A percentile compares a stretch with the other conserved stretches of the same genome.
phyloP scores from a whole-genome alignment of 1,284 basidiomycete species.

The Mycosarcoma mackinlayi region DNA sequence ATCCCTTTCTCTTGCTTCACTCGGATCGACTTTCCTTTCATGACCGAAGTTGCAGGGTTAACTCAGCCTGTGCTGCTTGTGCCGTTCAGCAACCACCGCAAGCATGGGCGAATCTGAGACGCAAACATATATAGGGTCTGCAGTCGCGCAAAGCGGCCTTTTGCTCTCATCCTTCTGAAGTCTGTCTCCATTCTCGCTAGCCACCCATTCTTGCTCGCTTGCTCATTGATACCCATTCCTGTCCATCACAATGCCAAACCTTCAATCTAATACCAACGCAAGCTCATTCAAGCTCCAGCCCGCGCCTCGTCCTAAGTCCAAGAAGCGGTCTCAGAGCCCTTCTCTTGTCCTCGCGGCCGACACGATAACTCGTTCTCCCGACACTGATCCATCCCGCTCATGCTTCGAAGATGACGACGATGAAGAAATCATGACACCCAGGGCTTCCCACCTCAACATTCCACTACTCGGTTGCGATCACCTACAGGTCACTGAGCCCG shows the following conservation, averaged over 20 bases:
- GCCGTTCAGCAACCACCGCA: too few relatives aligned
- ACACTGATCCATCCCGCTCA: background rate
- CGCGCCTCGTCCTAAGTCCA: conserved; percentile 33
- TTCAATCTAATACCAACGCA: conserved; percentile 26
- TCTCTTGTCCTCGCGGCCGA: background rate
- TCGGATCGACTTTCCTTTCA: background rate
- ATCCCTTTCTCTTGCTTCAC: background rate
- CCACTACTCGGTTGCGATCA: background rate
- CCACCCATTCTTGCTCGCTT: background rate
- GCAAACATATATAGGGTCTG: background rate
- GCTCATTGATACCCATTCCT: background rate
- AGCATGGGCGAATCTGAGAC: too few relatives aligned
- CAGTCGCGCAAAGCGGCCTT: too few relatives aligned
- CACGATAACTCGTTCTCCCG: background rate
- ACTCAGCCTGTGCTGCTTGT: too few relatives aligned
- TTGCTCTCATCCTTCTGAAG: background rate
- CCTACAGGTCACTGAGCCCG: too few relatives aligned
- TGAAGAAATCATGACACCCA: conserved; percentile 10
- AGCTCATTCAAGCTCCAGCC: conserved; percentile 37
- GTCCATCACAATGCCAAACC: conserved; percentile 15
- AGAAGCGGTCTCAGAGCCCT: conserved; percentile 25
- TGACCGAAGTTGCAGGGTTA: background rate
- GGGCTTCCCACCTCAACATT: conserved; percentile 7
- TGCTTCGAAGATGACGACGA: conserved; percentile 33
- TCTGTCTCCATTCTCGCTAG: background rate